Evolutionary conservation across 495 filamentous ascomycete species (phyloP), one percentile per base, ranked within the genome.

Genomic region (Penicillium paxilli): DNA sequence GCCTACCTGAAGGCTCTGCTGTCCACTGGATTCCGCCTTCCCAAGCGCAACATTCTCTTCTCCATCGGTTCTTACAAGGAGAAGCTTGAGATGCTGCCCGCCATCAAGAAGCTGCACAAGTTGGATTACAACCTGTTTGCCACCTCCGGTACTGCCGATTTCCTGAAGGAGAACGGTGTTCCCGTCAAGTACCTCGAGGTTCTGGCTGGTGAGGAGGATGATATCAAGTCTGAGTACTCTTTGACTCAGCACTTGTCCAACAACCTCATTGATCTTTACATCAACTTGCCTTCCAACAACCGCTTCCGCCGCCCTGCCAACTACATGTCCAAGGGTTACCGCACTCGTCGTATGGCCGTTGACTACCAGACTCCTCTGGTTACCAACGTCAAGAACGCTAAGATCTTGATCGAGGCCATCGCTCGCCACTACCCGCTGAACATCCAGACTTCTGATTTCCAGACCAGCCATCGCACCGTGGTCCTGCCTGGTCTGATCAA

Each of bases 371-470:
- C 93, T 35, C 94, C 94, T 33, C 73, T 98, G 59, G 92, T 98
- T 24, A 98, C 94, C 44, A 98, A 98, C 64, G 94, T 98, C 63
- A 98, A 98, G 81, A 98, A 97, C 62, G 94, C 94, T 35, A 98
- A 98, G 79, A 88, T 98, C 49, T 70, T 98, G 40, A 88, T 98
- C 58, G 94, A 98, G 70, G 94, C 94, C 14, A 87, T 98, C 57
- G 85, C 92, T 49, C 84, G 94, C 33, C 85, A 95, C 66, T 96
- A 87, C 63, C 84, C 91, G 55, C 76, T 98, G 32, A 82, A 91
- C 32, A 83, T 98, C 55, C 80, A 84, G 66, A 84, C 84, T 35
- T 80, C 89, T 52, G 94, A 98, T 67, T 96, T 87, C 73, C 90
- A 96, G 77, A 92, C 90, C 30, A 91, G 87, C 68, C 89, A 92